Evolutionary conservation across 257 asterid species (phyloP), one percentile per base, ranked within the genome.

Genomic region (Scutellaria baicalensis): DNA sequence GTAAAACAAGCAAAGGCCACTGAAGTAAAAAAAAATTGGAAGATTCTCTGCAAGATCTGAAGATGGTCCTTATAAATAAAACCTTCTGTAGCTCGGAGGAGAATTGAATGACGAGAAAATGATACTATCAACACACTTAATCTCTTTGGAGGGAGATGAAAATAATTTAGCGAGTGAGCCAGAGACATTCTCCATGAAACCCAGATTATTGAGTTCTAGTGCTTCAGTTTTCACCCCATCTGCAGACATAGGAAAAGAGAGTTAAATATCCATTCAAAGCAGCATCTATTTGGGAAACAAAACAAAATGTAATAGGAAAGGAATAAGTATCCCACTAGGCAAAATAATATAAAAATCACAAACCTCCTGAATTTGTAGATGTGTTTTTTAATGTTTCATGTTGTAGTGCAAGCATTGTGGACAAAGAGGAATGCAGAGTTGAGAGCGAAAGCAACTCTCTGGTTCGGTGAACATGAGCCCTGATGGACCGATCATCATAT

Each of bases 71-170:
- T 51, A 64, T 33, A 36, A 49, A 36, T 14, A 63, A 72, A 66
- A 92, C 97, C 97, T 92, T 86, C 97, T 80, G 80, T 84, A 75
- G 86, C 90, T 79, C 56, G 97, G 97, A 62, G 97, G 96, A 74
- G 90, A 95, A 76, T 92, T 92, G 73, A 92, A 87, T 51, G 97
- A 84, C 64, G 97, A 92, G 82, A 84, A 89, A 66, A 89, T 85
- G 55, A 92, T 79, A 81, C 87, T 85, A 70, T 86, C 95, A 55
- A 85, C 83, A 66, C 96, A 87, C 64, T 73, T 89, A 63, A 86
- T 83, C 78, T 89, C 96, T 69, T 86, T 84, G 69, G 92, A 80
- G 27, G 88, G 85, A n/a, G 87, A 71, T 51, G 85, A 79, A 40
- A 84, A 77, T 70, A 92, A 77, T 54, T 79, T 87, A 64, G 84